A percentile compares a stretch with the other conserved stretches of the same genome.
Conservation (phyloP, 2,329 filamentous ascomycete genomes). For the Thermomyces lanuginosus region DNA sequence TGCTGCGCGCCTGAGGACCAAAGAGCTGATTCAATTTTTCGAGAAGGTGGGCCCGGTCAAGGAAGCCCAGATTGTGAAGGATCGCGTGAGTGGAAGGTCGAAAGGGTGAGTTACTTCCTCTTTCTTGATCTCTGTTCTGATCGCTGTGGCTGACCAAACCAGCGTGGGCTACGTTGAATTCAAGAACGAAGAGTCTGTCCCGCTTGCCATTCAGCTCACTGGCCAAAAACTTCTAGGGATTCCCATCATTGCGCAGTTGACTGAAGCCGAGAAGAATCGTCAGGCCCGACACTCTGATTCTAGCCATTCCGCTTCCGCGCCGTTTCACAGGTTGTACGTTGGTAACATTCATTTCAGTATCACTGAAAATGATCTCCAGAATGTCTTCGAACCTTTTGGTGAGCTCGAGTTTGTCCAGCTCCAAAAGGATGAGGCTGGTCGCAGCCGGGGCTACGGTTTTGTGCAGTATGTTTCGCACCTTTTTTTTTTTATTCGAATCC, state of each 20-base stretch:
- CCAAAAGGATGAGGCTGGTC: slow-evolving; percentile 83
- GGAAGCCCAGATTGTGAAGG: slow-evolving; percentile 97
- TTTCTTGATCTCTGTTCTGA: not conserved
- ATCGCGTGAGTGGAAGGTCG: slow-evolving; percentile 86
- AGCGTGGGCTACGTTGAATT: slow-evolving; percentile 99
- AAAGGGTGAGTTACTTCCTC: slow-evolving; percentile 57
- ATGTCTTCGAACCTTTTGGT: slow-evolving; percentile 94
- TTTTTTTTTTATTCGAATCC: not conserved
- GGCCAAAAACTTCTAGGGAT: slow-evolving; percentile 97
- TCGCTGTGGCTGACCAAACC: slow-evolving; percentile 6
- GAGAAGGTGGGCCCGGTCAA: slow-evolving; percentile 88
- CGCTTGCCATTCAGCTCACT: slow-evolving; percentile 89
- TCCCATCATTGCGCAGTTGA: slow-evolving; percentile 93
- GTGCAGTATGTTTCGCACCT: slow-evolving; percentile 59
- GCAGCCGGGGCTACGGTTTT: slow-evolving; percentile 92
- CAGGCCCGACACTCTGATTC: slow-evolving; percentile 70
- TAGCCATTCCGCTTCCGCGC: slow-evolving; percentile 63
- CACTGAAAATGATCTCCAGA: slow-evolving; percentile 85
- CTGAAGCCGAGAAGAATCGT: slow-evolving; percentile 97
- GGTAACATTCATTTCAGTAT: slow-evolving; percentile 99
- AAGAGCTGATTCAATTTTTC: slow-evolving; percentile 87
- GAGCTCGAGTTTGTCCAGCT: slow-evolving; percentile 95
- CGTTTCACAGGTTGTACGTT: slow-evolving; percentile 95
- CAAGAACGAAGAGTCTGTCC: slow-evolving; percentile 84
- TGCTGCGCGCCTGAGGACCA: slow-evolving; percentile 78